Evolutionary conservation across 257 asterid genomes (phyloP).

Genomic region (Solanum pennellii): DNA sequence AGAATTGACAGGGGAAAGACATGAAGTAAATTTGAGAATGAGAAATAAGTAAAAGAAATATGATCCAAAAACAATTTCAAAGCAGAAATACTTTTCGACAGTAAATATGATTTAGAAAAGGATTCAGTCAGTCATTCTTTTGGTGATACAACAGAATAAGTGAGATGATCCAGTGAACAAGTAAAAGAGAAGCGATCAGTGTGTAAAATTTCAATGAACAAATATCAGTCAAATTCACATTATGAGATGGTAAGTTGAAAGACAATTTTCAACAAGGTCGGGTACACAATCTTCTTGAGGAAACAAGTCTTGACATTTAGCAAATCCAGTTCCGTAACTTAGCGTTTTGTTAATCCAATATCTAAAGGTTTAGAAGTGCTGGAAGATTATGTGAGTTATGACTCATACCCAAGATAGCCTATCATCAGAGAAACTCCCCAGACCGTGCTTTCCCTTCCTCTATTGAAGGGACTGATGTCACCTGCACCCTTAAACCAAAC

Average conservation of each 20-base stretch:
- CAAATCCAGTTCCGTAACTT: background rate
- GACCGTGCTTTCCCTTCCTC: slow-evolving; percentile 88
- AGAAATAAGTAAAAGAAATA: background rate
- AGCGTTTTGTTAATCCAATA: background rate
- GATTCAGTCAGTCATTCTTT: background rate
- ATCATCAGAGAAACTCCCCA: slow-evolving; percentile 99
- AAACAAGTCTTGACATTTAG: background rate
- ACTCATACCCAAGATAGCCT: slow-evolving; percentile 92
- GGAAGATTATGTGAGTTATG: background rate
- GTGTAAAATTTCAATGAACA: background rate
- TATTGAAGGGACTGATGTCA: slow-evolving; percentile 69
- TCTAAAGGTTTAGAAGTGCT: background rate
- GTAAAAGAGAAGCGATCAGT: background rate
- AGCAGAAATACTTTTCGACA: background rate
- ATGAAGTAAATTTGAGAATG: background rate
- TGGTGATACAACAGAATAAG: background rate
- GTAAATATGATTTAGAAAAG: background rate
- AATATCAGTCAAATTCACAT: background rate
- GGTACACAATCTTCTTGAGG: background rate
- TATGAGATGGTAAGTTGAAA: background rate
- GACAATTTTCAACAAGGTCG: background rate
- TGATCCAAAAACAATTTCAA: background rate
- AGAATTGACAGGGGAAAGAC: background rate
- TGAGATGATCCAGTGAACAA: background rate
- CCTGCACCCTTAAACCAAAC: slow-evolving; percentile 53